Base-by-base conservation (phyloP, 257 asterid genomes). In the Nicotiana obtusifolia region DNA sequence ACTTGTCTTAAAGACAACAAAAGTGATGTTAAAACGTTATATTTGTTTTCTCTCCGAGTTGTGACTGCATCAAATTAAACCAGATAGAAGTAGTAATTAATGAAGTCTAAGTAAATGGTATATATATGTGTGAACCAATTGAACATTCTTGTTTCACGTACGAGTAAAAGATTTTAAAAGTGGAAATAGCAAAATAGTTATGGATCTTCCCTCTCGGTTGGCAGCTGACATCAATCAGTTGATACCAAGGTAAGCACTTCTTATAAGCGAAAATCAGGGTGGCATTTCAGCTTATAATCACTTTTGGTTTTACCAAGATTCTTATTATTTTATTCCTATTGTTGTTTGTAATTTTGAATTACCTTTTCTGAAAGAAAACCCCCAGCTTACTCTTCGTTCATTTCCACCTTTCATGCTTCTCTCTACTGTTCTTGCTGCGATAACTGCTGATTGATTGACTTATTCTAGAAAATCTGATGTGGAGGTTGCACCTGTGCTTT, bases 211-310 rank as follows among this genome's bases (percentile, higher is more conserved):
- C 44, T 75, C 49, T 47, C 24, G 15, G 37, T 24, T 49, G 80
- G 62, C 26, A 44, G 26, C 17, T 49, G 52, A 75, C 79, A 26
- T 49, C 62, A 75, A 75, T 71, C 41, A 75, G 16, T 49, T 49
- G 62, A 75, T 75, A 47, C 61, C 49, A 73, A 73, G 62, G 20
- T 24, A 73, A 47, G 79, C 79, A 14, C 79, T 47, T 17, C 80
- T 71, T 49, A 75, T 47, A 47, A 26, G 79, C 41, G 62, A 75
- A 75, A 49, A 49, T 49, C 24, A 75, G 52, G 9, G 2, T 5
- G 26, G 5, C 10, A 16, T 75, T 49, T 49, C 44, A 49, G 33
- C 60, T 20, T 71, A 30, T 71, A 44, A 71, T 31, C 59, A 71
- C 78, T 71, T 71, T 14, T 41, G 35, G 35, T 22, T 22, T 41